Conservation (phyloP, 768 basidiomycete species). For the Galerina marginata region DNA sequence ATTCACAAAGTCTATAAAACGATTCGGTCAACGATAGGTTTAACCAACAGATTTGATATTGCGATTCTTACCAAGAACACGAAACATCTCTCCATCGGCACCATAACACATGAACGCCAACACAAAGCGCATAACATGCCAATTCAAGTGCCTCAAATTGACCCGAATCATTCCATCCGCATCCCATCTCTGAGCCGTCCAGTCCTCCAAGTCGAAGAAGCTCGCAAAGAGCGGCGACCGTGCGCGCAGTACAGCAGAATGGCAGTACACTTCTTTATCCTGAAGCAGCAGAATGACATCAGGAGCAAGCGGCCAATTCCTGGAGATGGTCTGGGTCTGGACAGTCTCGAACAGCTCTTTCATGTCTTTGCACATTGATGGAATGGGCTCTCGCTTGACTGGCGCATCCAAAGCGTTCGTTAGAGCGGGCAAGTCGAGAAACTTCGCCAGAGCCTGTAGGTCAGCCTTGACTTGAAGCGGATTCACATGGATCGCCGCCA, state of each 20-base stretch:
- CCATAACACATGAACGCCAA: constrained; percentile 82
- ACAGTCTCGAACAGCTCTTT: constrained; percentile 48
- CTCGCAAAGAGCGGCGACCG: constrained; percentile 83
- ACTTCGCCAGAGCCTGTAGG: constrained; percentile 58
- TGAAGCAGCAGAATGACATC: constrained; percentile 78
- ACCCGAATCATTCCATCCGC: constrained; percentile 60
- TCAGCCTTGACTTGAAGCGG: constrained; percentile 63
- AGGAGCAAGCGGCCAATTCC: constrained; percentile 42
- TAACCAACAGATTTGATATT: not conserved
- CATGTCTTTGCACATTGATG: constrained; percentile 59
- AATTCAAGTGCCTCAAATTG: constrained; percentile 72
- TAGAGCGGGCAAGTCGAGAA: constrained; percentile 65
- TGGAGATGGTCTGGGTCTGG: constrained; percentile 23
- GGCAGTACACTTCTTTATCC: constrained; percentile 67
- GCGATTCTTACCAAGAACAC: constrained; percentile 60
- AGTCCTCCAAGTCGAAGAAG: constrained; percentile 83
- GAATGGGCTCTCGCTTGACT: constrained; percentile 56
- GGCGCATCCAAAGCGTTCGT: constrained; percentile 59
- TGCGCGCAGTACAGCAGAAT: constrained; percentile 81
- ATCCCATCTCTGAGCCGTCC: constrained; percentile 72
- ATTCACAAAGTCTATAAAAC: constrained; percentile 57
- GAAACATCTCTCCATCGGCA: constrained; percentile 68
- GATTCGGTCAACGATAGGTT: constrained; percentile 7
- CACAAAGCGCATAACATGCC: constrained; percentile 78
- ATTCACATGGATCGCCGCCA: constrained; percentile 45